Conservation (phyloP, 768 basidiomycete genomes). For the Termitomyces heimii region DNA sequence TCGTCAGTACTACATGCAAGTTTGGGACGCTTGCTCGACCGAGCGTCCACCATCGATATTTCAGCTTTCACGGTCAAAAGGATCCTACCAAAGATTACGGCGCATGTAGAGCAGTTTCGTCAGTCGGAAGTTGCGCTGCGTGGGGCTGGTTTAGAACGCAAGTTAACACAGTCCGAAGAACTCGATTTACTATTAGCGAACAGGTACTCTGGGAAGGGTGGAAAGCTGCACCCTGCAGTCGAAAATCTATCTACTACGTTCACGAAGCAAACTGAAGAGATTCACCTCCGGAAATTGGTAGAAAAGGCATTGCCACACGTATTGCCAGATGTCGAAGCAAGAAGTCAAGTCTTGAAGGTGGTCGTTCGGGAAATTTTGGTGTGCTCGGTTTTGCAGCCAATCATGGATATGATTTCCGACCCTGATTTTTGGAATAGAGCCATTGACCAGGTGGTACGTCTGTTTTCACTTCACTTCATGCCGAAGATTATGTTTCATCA, state of each 20-base stretch:
- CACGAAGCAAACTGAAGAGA: constrained; percentile 86
- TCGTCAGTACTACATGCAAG: constrained; percentile 68
- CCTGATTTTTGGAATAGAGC: constrained; percentile 96
- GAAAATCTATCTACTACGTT: constrained; percentile 86
- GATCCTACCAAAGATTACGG: constrained; percentile 83
- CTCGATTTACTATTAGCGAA: constrained; percentile 82
- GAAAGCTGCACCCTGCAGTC: constrained; percentile 77
- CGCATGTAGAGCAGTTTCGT: constrained; percentile 86
- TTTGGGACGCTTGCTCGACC: constrained; percentile 49
- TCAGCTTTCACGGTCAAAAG: constrained; percentile 74
- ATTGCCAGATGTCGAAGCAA: constrained; percentile 70
- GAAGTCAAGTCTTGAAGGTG: constrained; percentile 64
- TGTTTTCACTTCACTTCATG: neutral
- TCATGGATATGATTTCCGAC: constrained; percentile 91
- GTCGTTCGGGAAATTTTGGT: constrained; percentile 79
- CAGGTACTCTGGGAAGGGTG: constrained; percentile 65
- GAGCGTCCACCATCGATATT: constrained; percentile 59
- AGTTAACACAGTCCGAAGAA: constrained; percentile 85
- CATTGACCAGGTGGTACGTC: constrained; percentile 85
- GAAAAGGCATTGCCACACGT: constrained; percentile 67
- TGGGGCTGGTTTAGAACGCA: constrained; percentile 76
- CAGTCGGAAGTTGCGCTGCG: constrained; percentile 84
- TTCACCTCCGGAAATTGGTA: constrained; percentile 68
- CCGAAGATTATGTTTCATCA: neutral
- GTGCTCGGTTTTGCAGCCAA: constrained; percentile 76